Conservation (phyloP, 2,329 filamentous ascomycete genomes). For the Cladophialophora carrionii region DNA sequence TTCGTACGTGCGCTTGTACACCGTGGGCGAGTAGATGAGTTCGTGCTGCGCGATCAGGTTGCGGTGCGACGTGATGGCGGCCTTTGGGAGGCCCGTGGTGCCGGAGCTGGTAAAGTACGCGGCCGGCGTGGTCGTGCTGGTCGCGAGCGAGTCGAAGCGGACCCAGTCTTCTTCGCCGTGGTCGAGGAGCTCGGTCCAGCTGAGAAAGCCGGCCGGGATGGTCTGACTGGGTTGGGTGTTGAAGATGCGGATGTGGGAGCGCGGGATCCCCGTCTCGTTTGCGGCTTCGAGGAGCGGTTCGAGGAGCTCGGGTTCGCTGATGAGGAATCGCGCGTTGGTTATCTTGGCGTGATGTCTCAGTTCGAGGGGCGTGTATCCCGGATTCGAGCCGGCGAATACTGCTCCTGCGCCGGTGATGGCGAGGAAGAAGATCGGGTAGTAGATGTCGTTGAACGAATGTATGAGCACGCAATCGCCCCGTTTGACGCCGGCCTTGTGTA, state of each 20-base stretch:
- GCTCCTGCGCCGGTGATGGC: constrained; percentile 53
- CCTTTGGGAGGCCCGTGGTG: constrained; percentile 65
- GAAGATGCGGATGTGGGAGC: constrained; percentile 17
- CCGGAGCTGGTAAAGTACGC: constrained; percentile 59
- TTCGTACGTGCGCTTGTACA: constrained; percentile 5
- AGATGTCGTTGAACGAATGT: constrained; percentile 57
- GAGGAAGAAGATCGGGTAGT: constrained; percentile 47
- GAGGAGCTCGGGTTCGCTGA: constrained; percentile 46
- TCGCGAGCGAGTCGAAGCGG: constrained; percentile 46
- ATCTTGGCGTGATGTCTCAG: constrained; percentile 53
- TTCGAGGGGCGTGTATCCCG: constrained; percentile 53
- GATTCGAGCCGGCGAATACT: constrained; percentile 57
- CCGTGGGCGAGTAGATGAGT: constrained; percentile 4
- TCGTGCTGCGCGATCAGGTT: constrained; percentile 54
- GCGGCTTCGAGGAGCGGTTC: constrained; percentile 19
- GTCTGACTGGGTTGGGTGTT: constrained; percentile 12
- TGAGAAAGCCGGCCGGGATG: neutral
- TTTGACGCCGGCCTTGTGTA: constrained; percentile 41
- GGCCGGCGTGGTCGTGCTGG: constrained; percentile 50
- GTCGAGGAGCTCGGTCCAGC: constrained; percentile 21
- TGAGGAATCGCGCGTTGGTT: constrained; percentile 51
- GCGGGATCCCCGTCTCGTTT: constrained; percentile 15
- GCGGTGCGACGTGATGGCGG: constrained; percentile 60
- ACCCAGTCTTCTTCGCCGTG: constrained; percentile 49
- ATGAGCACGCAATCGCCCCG: constrained; percentile 59